Evolutionary conservation across 2,329 filamentous ascomycete species (phyloP).

Genomic region (Alternaria sp.): DNA sequence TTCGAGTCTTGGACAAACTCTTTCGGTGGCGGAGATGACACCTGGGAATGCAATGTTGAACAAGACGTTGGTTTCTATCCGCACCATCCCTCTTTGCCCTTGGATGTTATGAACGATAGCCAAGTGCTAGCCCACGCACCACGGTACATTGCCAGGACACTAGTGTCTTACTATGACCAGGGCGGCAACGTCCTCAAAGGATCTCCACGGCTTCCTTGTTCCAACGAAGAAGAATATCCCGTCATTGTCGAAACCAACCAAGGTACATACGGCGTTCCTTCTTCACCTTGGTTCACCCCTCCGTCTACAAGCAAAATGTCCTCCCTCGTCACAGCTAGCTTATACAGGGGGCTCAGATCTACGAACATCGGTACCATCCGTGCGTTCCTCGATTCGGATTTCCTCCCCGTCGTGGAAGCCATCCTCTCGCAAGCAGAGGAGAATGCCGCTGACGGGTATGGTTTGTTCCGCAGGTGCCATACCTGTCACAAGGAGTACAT

Average conservation of each 20-base stretch:
- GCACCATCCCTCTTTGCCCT: slow-evolving; percentile 18
- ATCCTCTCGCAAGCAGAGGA: slow-evolving; percentile 27
- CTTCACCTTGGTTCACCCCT: slow-evolving; percentile 27
- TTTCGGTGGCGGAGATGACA: slow-evolving; percentile 10
- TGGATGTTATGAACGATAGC: not conserved
- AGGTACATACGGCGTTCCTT: slow-evolving; percentile 29
- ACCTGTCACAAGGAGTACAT: slow-evolving; percentile 39
- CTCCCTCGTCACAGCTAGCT: slow-evolving; percentile 26
- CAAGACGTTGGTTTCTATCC: slow-evolving; percentile 17
- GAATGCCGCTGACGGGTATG: slow-evolving; percentile 24
- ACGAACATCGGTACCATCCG: not conserved
- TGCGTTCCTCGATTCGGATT: not conserved
- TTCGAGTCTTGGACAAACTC: slow-evolving; percentile 25
- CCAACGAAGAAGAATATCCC: slow-evolving; percentile 15
- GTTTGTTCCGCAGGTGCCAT: slow-evolving; percentile 36
- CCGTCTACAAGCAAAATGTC: slow-evolving; percentile 17
- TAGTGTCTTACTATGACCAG: slow-evolving; percentile 35
- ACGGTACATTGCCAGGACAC: slow-evolving; percentile 28
- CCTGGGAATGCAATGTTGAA: not conserved
- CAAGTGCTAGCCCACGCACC: slow-evolving; percentile 3
- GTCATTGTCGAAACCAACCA: slow-evolving; percentile 30
- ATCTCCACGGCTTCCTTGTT: slow-evolving; percentile 20
- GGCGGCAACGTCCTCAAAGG: slow-evolving; percentile 22
- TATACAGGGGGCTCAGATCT: slow-evolving; percentile 23
- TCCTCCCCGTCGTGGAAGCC: slow-evolving; percentile 10